These are phyloP conservation scores for Kwoniella dendrophila DNA, from an alignment of 768 basidiomycete genomes.

Conservation along the genomic window DNA sequence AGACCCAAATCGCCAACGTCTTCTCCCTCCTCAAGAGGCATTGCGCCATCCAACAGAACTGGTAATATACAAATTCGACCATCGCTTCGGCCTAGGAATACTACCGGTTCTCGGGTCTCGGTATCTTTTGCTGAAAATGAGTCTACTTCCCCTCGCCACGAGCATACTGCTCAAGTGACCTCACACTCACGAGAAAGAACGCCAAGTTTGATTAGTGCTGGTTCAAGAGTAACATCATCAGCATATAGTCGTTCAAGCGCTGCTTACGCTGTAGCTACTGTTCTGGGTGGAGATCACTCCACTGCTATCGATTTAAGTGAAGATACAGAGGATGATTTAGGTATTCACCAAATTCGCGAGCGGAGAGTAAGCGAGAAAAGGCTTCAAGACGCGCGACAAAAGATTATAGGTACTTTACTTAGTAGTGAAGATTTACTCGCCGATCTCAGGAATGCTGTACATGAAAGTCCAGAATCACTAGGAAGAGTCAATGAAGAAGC, in stretches of 20 bases:
- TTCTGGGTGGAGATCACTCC: slow-evolving; percentile 30
- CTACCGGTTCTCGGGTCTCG: slow-evolving; percentile 14
- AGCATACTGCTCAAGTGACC: neutral
- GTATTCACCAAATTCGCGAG: slow-evolving; percentile 17
- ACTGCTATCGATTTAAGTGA: slow-evolving; percentile 27
- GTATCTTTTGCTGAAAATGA: slow-evolving; percentile 19
- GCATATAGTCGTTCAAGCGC: slow-evolving; percentile 40
- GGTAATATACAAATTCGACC: slow-evolving; percentile 21
- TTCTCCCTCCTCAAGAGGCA: slow-evolving; percentile 24
- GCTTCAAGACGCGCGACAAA: slow-evolving; percentile 42
- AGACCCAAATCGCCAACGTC: slow-evolving; percentile 33
- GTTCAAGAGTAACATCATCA: slow-evolving; percentile 33
- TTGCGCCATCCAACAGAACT: slow-evolving; percentile 14
- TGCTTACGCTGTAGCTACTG: slow-evolving; percentile 28
- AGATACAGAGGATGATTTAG: slow-evolving; percentile 23
- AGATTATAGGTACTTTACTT: slow-evolving; percentile 36
- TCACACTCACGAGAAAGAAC: slow-evolving; percentile 36
- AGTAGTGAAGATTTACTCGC: slow-evolving; percentile 38
- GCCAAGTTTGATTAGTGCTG: slow-evolving; percentile 40
- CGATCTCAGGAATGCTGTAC: slow-evolving; percentile 21
- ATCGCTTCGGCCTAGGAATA: slow-evolving; percentile 13
- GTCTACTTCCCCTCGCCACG: slow-evolving; percentile 20
- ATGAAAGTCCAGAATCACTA: neutral
- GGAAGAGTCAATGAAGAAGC: slow-evolving; percentile 5
- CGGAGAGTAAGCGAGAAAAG: slow-evolving; percentile 40